Base-by-base conservation (phyloP, 1,284 basidiomycete genomes). In the Polyporus tsugae region DNA sequence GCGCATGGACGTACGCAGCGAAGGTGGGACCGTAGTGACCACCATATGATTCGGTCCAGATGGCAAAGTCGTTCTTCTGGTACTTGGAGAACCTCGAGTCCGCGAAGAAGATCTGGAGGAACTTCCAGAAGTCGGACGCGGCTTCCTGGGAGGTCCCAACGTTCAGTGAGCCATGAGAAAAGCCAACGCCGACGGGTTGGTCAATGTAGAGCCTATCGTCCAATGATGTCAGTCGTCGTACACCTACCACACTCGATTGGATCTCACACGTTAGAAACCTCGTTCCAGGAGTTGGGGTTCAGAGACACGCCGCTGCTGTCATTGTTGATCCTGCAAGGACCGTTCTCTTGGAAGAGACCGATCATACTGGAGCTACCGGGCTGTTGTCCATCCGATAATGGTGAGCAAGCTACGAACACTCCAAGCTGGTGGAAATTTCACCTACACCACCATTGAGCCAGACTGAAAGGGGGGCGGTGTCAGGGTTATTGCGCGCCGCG, bases 291-390 rank as follows among this genome's bases (percentile, higher is more conserved):
- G 74, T 82, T 86, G 0, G 87, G 87, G 74, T 92, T 91, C 64
- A 84, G 75, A 13, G 80, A 80, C 25, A 89, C 85, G 36, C 83
- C 79, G 2, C 78, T 82, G 68, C 84, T 87, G 69, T 90, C 87
- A 62, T 88, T 88, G 53, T 82, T 86, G 70, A 90, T 87, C 13
- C 85, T 82, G 77, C 90, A 92, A 2, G 91, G 88, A 2, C 89
- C 88, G 58, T 85, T 79, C 74, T 90, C 90, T 71, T 91, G 89
- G 74, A 91, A 85, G 15, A 92, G 81, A n/a, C 91, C 90, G 60
- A 91, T 85, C 87, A 91, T 90, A 63, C 86, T 88, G 6, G 87
- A 90, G 71, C 85, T 87, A 69, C 90, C 91, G 4, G 90, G 88
- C 84, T 83, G 81, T 52, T 49, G 46, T 52, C 22, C 9, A 25